Conservation (phyloP, 2,329 filamentous ascomycete genomes). For the Cercospora sojina region DNA sequence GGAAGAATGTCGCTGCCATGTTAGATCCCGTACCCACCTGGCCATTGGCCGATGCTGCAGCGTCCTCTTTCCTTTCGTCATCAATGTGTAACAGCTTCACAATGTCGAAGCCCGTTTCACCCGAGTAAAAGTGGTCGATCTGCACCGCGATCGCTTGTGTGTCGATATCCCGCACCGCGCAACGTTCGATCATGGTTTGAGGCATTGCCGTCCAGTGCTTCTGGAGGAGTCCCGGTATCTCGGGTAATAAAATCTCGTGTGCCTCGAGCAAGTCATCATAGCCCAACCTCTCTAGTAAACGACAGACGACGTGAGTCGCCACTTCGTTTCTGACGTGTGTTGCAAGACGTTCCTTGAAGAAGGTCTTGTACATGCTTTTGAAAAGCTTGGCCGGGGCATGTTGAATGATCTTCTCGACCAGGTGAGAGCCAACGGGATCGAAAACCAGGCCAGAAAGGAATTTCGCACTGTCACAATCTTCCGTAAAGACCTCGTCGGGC, state of each 20-base stretch:
- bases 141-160: conserved; percentile 56
- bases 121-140: conserved; percentile 58
- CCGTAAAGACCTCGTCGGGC: conserved; percentile 73
- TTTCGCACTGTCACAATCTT: conserved; percentile 69
- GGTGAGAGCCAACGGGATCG: conserved; percentile 82
- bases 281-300: conserved; percentile 76
- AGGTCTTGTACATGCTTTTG: conserved; percentile 77
- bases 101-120: conserved; percentile 50
- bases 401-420: conserved; percentile 82
- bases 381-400: conserved; percentile 84
- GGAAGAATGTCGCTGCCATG: conserved; percentile 16
- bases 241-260: conserved; percentile 68
- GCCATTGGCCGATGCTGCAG: conserved; percentile 1
- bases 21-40: conserved; percentile 14
- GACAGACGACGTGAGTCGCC: conserved; percentile 81
- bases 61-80: conserved; percentile 34
- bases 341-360: conserved; percentile 76
- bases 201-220: conserved; percentile 76
- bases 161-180: conserved; percentile 64
- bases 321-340: conserved; percentile 85
- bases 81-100: conserved; percentile 61
- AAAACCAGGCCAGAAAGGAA: conserved; percentile 89
- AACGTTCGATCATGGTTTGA: conserved; percentile 79
- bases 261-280: conserved; percentile 80
- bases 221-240: conserved; percentile 70